phyloP scores from a whole-genome alignment of 2,329 filamentous ascomycete species.

The Helotiales sp. region DNA sequence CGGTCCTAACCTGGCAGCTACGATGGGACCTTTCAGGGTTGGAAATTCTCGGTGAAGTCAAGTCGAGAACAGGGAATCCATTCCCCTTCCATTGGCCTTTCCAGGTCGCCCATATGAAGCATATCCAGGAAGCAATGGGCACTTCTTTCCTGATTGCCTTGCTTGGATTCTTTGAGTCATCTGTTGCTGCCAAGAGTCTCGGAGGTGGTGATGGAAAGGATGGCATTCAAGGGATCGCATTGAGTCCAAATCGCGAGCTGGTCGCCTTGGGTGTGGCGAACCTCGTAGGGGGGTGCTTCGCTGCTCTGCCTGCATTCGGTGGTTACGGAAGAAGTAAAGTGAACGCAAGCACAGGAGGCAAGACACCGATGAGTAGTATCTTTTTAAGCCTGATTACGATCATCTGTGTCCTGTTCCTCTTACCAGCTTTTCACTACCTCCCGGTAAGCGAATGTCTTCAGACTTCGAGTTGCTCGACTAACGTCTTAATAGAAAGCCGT shows the following conservation, averaged over 20 bases:
- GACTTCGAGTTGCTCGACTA: conserved; percentile 27
- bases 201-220: conserved; percentile 63
- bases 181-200: conserved; percentile 91
- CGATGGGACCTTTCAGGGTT: conserved; percentile 82
- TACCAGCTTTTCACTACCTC: conserved; percentile 93
- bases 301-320: conserved; percentile 91
- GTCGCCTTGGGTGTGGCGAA: conserved; percentile 91
- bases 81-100: conserved; percentile 91
- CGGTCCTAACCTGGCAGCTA: conserved; percentile 76
- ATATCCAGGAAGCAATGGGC: conserved; percentile 84
- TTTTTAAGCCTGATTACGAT: conserved; percentile 84
- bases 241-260: conserved; percentile 91
- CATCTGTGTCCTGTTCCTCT: conserved; percentile 77
- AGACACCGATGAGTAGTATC: conserved; percentile 91
- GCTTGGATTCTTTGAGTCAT: conserved; percentile 98
- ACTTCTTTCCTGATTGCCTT: conserved; percentile 93
- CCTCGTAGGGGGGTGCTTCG: conserved; percentile 88
- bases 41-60: conserved; percentile 80
- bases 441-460: conserved; percentile 66
- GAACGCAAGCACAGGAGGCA: conserved; percentile 88
- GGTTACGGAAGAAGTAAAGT: conserved; percentile 97
- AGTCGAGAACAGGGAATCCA: conserved; percentile 70
- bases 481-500: conserved; percentile 77
- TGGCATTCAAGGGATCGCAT: conserved; percentile 76
- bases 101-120: conserved; percentile 72